Evolutionary conservation across 768 basidiomycete genomes (phyloP).

Genomic region (Suillus discolor): DNA sequence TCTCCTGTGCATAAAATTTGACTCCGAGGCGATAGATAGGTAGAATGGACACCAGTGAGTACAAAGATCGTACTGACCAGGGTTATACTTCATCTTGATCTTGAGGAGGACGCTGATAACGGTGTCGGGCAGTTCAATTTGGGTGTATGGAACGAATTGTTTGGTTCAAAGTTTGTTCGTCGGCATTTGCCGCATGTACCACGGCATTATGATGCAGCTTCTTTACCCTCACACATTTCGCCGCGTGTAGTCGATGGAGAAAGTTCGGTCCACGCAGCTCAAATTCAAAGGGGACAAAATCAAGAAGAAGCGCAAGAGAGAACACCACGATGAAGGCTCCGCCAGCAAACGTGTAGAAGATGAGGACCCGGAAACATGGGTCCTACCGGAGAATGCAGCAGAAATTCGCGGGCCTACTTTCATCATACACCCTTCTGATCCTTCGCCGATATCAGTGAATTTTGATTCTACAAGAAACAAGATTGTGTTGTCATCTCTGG

Average conservation of each 20-base stretch:
- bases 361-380: conserved; percentile 76
- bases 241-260: conserved; percentile 35
- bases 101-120: conserved; percentile 66
- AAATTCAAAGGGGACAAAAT: conserved; percentile 89
- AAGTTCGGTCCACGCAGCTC: conserved; percentile 72
- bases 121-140: conserved; percentile 40
- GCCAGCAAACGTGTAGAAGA: conserved; percentile 55
- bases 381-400: conserved; percentile 65
- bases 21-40: conserved; percentile 26
- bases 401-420: conserved; percentile 91
- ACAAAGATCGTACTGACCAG: conserved; percentile 59
- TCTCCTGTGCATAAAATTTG: conserved; percentile 32
- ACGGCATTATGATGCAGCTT: neutral
- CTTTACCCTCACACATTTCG: neutral
- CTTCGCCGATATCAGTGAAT: conserved; percentile 73
- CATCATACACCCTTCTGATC: conserved; percentile 80
- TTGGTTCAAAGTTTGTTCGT: conserved; percentile 39
- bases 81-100: conserved; percentile 80
- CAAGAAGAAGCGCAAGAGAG: conserved; percentile 80
- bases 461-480: conserved; percentile 77
- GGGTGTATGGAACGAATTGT: conserved; percentile 26
- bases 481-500: conserved; percentile 64
- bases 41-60: conserved; percentile 21
- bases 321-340: conserved; percentile 41
- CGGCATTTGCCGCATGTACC: conserved; percentile 26